Evolutionary conservation across 192 early-diverging fungal species (phyloP), one percentile per base, ranked within the genome.

Genomic region (Diversispora epigaea): DNA sequence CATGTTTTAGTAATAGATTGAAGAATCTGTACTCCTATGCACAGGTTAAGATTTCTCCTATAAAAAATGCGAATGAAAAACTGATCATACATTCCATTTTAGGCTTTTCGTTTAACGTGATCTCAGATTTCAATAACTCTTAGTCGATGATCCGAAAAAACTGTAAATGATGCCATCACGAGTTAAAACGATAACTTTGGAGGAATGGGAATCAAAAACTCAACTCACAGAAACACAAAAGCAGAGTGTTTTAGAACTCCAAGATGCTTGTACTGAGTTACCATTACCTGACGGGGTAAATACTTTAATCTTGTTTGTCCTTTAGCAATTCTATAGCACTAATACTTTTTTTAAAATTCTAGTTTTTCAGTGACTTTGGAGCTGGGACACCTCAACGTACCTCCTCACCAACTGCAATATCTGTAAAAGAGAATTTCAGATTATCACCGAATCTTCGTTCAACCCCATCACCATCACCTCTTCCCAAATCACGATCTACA

Each of bases 151-250:
- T 32, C 25, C 25, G 25, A 32, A 32, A n/a, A 32, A 32, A 32
- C 25, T 32, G 25, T 32, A 32, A 32, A 32, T 32, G 25, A 32
- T 32, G 25, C 50, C 57, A 61, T 54, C 57, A 7, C 55, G 65
- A 21, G 69, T 77, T 19, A 77, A 78, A 69, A 75, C 75, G 46
- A 79, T 78, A 65, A 82, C 80, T 9, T 50, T 85, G 22, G 84
- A 86, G 71, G 85, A 88, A 66, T 89, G 88, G 88, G 88, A 89
- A 58, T 79, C 81, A 40, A 84, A 84, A 62, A 81, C 84, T 3
- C 81, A 78, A 15, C 73, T 90, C 6, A 77, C 77, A 50, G 86
- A 87, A 45, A 43, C 79, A 40, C 81, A 89, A 75, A 78, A 80
- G 44, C 80, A 85, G 43, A 81, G 83, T 45, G 87, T 89, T n/a